phyloP scores from a whole-genome alignment of 2,329 filamentous ascomycete genomes.

The Decorospora gaudefroyi region DNA sequence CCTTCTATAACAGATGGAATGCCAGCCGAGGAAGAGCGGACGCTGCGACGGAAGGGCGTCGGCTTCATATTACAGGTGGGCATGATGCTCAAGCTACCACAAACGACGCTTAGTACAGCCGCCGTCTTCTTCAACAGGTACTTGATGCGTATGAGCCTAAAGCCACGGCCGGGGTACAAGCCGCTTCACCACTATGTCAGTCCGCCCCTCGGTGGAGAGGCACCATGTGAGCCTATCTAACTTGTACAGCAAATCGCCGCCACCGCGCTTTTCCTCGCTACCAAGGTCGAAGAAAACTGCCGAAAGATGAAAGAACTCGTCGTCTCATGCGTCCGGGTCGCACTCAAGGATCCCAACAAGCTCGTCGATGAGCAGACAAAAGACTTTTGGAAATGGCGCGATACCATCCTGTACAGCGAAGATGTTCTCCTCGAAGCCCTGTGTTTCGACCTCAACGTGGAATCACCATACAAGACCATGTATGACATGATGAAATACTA shows the following conservation, averaged over 20 bases:
- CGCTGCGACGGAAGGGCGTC: slow-evolving; percentile 84
- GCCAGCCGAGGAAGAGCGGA: slow-evolving; percentile 73
- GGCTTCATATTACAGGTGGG: slow-evolving; percentile 97
- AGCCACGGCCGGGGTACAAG: slow-evolving; percentile 65
- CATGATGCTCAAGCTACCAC: slow-evolving; percentile 87
- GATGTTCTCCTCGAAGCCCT: slow-evolving; percentile 88
- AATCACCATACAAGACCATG: slow-evolving; percentile 83
- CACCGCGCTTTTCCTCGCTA: slow-evolving; percentile 88
- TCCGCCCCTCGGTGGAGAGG: background rate
- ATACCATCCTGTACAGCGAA: slow-evolving; percentile 90
- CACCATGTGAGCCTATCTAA: slow-evolving; percentile 11
- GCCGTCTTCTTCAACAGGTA: slow-evolving; percentile 95
- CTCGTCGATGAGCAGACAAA: slow-evolving; percentile 96
- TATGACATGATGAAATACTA: slow-evolving; percentile 79
- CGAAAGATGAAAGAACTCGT: slow-evolving; percentile 95
- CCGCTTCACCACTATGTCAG: slow-evolving; percentile 81
- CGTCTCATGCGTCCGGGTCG: slow-evolving; percentile 88
- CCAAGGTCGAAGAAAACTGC: slow-evolving; percentile 96
- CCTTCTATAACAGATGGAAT: slow-evolving; percentile 87
- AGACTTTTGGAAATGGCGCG: slow-evolving; percentile 97
- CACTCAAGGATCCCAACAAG: slow-evolving; percentile 89
- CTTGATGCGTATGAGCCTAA: slow-evolving; percentile 86
- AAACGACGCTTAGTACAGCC: slow-evolving; percentile 89
- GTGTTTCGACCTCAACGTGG: slow-evolving; percentile 90
- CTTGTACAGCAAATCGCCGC: slow-evolving; percentile 72